These are phyloP conservation scores for Penicillium oxalicum DNA, from an alignment of 2,329 filamentous ascomycete genomes.

Conservation along the genomic window DNA sequence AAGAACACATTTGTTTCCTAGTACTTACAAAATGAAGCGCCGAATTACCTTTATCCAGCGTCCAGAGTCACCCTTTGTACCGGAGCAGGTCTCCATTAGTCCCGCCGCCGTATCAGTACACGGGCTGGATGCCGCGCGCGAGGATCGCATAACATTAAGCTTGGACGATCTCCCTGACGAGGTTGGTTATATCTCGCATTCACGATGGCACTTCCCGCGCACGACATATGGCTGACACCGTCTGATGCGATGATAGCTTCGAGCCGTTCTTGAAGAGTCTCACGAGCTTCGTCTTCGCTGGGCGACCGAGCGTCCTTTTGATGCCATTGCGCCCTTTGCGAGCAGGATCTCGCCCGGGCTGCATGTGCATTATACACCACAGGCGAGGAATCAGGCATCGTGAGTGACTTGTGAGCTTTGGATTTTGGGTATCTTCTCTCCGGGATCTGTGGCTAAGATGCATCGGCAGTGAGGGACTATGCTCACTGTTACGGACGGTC, in stretches of 20 bases:
- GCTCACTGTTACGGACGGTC: conserved; percentile 50
- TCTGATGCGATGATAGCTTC: conserved; percentile 44
- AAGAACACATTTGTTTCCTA: not conserved
- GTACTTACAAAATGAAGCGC: conserved; percentile 31
- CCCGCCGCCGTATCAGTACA: conserved; percentile 51
- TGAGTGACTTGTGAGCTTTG: conserved; percentile 19
- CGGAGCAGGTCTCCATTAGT: conserved; percentile 55
- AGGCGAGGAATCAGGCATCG: conserved; percentile 31
- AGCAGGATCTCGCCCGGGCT: conserved; percentile 74
- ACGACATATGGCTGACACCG: not conserved
- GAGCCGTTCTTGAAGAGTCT: conserved; percentile 55
- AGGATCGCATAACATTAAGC: conserved; percentile 71
- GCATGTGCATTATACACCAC: conserved; percentile 70
- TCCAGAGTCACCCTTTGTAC: conserved; percentile 59
- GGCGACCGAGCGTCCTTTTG: conserved; percentile 56
- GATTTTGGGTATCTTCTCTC: not conserved
- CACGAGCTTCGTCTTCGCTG: conserved; percentile 75
- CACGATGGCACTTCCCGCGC: no score
- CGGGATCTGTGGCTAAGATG: conserved; percentile 7
- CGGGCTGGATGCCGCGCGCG: conserved; percentile 61
- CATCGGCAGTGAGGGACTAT: conserved; percentile 46
- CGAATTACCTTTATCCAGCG: conserved; percentile 69
- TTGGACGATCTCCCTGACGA: conserved; percentile 68
- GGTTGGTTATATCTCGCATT: conserved; percentile 32
- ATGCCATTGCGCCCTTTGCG: conserved; percentile 61